Evolutionary conservation across 2,329 filamentous ascomycete species (phyloP), one percentile per base, ranked within the genome.

Genomic region (Pseudopithomyces chartarum): DNA sequence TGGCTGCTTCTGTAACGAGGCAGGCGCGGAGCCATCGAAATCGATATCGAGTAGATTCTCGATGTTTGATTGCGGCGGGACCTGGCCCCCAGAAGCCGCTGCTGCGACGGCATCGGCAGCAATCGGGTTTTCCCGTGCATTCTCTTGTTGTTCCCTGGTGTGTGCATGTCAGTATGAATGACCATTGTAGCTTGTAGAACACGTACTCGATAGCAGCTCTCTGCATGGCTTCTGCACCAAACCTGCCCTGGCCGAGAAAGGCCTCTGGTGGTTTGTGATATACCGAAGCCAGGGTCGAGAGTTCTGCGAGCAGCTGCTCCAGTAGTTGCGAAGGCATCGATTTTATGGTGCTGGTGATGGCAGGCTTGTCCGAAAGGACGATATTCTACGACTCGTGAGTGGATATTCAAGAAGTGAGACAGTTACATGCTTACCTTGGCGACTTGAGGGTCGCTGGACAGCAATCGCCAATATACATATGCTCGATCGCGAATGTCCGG

Each of bases 231-330:
- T 97, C 93, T 47, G 95, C 93, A 36, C 94, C 95, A 66, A 91
- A 97, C 43, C 94, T 88, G 40, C 95, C 95, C 78, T 96, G 92
- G 65, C 95, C 95, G 56, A 99, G 89, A 77, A 99, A 99, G n/a
- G 94, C 92, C 83, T 96, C 92, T 43, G 95, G 93, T 8, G 93
- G 93, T 80, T 97, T 98, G 85, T 99, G 95, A 79, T 99, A 99
- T 20, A 99, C 95, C 1, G 94, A 98, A 7, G 95, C 92, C 29
- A 99, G 85, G 10, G 95, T 97, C 12, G 94, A 98, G 32, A 99
- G 86, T 76, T 99, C 94, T 10, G 85, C 84, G 8, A 99, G 86
- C n/a, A 99, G 87, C 75, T 92, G 89, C 59, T 99, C 94, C 42
- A 99, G 85, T 6, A 99, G 84, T 33, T 88, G 83, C 5, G 90